Evolutionary conservation across 2,329 filamentous ascomycete genomes (phyloP).

Genomic region (Sordariomycetes sp.): DNA sequence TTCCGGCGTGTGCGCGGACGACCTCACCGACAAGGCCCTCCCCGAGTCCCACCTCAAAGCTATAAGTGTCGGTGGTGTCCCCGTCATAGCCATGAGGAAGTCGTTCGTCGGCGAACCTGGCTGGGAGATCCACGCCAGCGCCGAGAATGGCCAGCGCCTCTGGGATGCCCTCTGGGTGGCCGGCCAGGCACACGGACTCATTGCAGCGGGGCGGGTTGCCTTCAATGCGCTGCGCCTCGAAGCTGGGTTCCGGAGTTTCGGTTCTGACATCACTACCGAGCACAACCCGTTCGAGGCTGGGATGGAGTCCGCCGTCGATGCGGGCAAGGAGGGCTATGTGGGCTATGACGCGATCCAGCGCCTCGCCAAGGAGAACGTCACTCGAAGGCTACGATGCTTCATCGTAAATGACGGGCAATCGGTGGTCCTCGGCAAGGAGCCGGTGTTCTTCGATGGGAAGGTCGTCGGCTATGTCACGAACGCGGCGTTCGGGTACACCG

Average conservation of each 20-base stretch:
- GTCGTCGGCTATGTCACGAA: conserved; percentile 48
- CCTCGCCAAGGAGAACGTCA: conserved; percentile 21
- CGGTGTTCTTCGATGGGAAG: conserved; percentile 37
- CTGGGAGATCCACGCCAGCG: conserved; percentile 51
- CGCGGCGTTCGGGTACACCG: conserved; percentile 48
- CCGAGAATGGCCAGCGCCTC: conserved; percentile 44
- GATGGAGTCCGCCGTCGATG: conserved; percentile 35
- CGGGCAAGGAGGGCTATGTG: conserved; percentile 35
- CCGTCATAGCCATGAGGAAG: conserved; percentile 42
- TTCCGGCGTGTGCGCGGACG: conserved; percentile 27
- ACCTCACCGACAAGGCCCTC: conserved; percentile 33
- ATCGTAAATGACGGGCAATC: conserved; percentile 45
- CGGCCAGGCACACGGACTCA: conserved; percentile 40
- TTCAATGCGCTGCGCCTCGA: conserved; percentile 50
- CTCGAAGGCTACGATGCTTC: conserved; percentile 33
- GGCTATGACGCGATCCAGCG: conserved; percentile 37
- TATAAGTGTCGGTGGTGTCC: conserved; percentile 39
- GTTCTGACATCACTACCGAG: conserved; percentile 48
- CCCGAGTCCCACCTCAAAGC: conserved; percentile 39
- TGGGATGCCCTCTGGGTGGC: conserved; percentile 49
- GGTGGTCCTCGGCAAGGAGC: conserved; percentile 51
- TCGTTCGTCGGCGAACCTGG: conserved; percentile 52
- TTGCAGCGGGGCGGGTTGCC: conserved; percentile 46
- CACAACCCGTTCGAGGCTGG: conserved; percentile 51
- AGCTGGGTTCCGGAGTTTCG: conserved; percentile 46